Percentiles rank a stretch among this genome's conserved stretches.
Conservation (phyloP, 352 stramenopile species). For the Phytophthora rubi region DNA sequence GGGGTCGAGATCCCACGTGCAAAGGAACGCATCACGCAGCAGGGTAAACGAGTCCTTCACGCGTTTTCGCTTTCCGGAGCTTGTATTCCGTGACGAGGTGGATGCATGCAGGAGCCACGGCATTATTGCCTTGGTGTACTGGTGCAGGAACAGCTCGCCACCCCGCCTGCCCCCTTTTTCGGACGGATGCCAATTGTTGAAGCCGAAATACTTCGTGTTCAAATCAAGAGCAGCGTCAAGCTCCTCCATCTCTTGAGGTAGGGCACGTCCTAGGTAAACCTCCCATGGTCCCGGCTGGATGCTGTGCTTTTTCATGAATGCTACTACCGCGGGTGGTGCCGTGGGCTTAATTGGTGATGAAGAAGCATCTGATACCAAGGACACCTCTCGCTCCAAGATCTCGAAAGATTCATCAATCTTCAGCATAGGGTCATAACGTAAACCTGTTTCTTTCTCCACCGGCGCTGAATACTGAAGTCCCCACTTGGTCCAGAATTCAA, state of each 20-base stretch:
- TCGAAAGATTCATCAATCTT: slow-evolving; percentile 71
- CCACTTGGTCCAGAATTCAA: slow-evolving; percentile 88
- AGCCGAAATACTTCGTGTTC: slow-evolving; percentile 81
- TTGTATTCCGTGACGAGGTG: slow-evolving; percentile 53
- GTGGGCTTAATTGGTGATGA: slow-evolving; percentile 73
- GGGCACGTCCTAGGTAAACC: slow-evolving; percentile 75
- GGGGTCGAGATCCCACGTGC: slow-evolving; percentile 83
- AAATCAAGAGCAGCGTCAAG: slow-evolving; percentile 67
- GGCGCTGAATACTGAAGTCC: slow-evolving; percentile 67
- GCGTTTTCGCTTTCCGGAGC: slow-evolving; percentile 58
- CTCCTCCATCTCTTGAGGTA: slow-evolving; percentile 71
- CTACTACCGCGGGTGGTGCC: slow-evolving; percentile 65
- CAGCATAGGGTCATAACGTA: slow-evolving; percentile 51
- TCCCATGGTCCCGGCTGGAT: slow-evolving; percentile 85
- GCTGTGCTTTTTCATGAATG: slow-evolving; percentile 80
- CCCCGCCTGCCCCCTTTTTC: slow-evolving; percentile 73
- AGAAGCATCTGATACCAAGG: slow-evolving; percentile 64
- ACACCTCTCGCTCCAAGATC: slow-evolving; percentile 63
- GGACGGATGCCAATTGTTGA: slow-evolving; percentile 75
- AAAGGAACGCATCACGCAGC: slow-evolving; percentile 82
- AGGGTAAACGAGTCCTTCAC: slow-evolving; percentile 63
- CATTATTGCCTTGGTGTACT: slow-evolving; percentile 86
- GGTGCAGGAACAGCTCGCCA: slow-evolving; percentile 84
- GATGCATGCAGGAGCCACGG: slow-evolving; percentile 70
- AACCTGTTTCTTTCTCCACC: slow-evolving; percentile 36